Evolutionary conservation across 345 rosid species (phyloP).

Genomic region (Populus nigra): DNA sequence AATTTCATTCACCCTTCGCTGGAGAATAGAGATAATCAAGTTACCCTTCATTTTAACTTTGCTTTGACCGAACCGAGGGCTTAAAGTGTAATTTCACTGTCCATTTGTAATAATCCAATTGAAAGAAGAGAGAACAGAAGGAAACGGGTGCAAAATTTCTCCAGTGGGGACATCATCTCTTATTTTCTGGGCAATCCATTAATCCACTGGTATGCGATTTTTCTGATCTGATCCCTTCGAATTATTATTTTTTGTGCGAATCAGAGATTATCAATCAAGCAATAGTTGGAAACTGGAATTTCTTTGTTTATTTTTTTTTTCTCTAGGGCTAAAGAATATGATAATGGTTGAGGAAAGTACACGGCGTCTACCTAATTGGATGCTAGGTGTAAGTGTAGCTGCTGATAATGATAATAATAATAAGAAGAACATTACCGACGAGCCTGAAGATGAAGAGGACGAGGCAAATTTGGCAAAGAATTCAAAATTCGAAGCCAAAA

Average conservation of each 20-base stretch:
- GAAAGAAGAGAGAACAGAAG: not conserved
- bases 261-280: not conserved
- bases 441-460: not conserved
- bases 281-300: not conserved
- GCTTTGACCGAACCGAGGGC: too few species aligned
- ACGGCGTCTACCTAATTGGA: constrained; percentile 44
- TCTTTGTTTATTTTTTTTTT: not conserved
- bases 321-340: not conserved
- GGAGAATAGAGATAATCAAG: too few species aligned
- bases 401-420: constrained; percentile 7
- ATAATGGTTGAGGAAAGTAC: constrained; percentile 16
- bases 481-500: not conserved
- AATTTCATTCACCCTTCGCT: too few species aligned
- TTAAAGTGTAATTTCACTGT: too few species aligned
- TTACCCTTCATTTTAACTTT: too few species aligned
- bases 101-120: not conserved
- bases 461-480: not conserved
- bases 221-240: not conserved
- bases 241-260: not conserved
- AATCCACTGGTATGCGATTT: not conserved
- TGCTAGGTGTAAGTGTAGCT: constrained; percentile 9
- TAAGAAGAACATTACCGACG: not conserved
- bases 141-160: not conserved
- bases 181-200: not conserved
- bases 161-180: not conserved